phyloP scores from a whole-genome alignment of 768 basidiomycete genomes.

The Boletellus sp. region DNA sequence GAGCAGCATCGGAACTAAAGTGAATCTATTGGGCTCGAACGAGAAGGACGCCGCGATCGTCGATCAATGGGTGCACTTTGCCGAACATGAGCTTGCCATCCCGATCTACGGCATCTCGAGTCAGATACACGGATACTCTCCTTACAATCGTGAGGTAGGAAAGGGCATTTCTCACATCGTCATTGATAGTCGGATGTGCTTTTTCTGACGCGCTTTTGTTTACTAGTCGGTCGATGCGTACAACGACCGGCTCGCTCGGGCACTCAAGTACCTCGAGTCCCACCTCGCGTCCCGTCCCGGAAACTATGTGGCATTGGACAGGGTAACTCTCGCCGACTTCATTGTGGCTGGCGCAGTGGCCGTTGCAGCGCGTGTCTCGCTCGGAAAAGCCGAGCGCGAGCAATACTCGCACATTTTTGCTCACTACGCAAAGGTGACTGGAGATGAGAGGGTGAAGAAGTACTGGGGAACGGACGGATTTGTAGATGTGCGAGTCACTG shows the following conservation, averaged over 20 bases:
- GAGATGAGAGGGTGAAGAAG: slow-evolving; percentile 7
- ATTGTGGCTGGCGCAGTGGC: slow-evolving; percentile 2
- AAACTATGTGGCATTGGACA: slow-evolving; percentile 9
- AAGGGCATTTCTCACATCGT: no score
- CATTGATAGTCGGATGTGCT: no score
- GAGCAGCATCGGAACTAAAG: neutral
- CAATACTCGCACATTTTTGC: slow-evolving; percentile 12
- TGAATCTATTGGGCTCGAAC: neutral
- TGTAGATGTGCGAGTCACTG: neutral
- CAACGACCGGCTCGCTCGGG: slow-evolving; percentile 1
- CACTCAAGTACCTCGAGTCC: slow-evolving; percentile 12
- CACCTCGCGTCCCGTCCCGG: slow-evolving; percentile 3
- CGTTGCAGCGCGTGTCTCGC: neutral
- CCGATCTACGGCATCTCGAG: neutral
- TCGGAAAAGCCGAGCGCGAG: slow-evolving; percentile 13
- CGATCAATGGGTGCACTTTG: slow-evolving; percentile 17
- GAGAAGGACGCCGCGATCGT: slow-evolving; percentile 3
- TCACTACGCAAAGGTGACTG: slow-evolving; percentile 13
- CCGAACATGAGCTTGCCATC: slow-evolving; percentile 4
- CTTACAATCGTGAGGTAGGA: slow-evolving; percentile 13
- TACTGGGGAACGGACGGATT: slow-evolving; percentile 10
- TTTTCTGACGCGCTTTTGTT: neutral
- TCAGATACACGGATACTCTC: neutral
- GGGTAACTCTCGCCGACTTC: slow-evolving; percentile 19
- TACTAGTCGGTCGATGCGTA: slow-evolving; percentile 2